These are phyloP conservation scores for Pholiota molesta DNA, from an alignment of 768 basidiomycete genomes.

Conservation along the genomic window DNA sequence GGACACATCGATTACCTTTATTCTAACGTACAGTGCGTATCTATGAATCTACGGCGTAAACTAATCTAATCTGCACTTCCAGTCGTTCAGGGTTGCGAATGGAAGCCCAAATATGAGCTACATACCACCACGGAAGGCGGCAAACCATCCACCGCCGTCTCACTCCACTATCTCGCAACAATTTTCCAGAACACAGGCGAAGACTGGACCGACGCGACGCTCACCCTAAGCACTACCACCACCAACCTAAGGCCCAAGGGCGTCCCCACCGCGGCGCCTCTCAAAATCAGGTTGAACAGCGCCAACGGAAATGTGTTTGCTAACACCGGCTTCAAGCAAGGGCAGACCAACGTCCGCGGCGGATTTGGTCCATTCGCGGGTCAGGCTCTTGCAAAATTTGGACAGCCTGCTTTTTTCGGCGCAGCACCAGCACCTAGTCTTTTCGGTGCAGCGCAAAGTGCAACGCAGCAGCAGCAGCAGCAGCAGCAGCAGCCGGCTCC, in stretches of 20 bases:
- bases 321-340: too few relatives aligned
- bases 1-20: slow-evolving; percentile 41
- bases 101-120: slow-evolving; percentile 62
- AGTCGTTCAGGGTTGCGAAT: slow-evolving; percentile 56
- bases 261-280: slow-evolving; percentile 35
- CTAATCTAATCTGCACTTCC: background rate
- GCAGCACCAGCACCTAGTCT: slow-evolving; percentile 2
- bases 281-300: slow-evolving; percentile 31
- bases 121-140: slow-evolving; percentile 51
- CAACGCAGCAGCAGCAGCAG: slow-evolving; percentile 17
- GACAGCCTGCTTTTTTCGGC: too few relatives aligned
- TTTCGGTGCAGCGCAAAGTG: slow-evolving; percentile 5
- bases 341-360: background rate
- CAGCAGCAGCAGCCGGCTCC: slow-evolving; percentile 12
- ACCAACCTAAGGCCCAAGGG: slow-evolving; percentile 34
- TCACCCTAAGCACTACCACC: slow-evolving; percentile 56
- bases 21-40: slow-evolving; percentile 54
- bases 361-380: background rate
- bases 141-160: slow-evolving; percentile 44
- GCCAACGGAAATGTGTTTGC: background rate
- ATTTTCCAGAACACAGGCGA: slow-evolving; percentile 62
- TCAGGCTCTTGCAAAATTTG: background rate
- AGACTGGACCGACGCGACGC: slow-evolving; percentile 53
- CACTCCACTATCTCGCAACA: slow-evolving; percentile 57
- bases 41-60: background rate